Conservation (phyloP, 2,329 filamentous ascomycete species). For the Trichoderma arundinaceum region DNA sequence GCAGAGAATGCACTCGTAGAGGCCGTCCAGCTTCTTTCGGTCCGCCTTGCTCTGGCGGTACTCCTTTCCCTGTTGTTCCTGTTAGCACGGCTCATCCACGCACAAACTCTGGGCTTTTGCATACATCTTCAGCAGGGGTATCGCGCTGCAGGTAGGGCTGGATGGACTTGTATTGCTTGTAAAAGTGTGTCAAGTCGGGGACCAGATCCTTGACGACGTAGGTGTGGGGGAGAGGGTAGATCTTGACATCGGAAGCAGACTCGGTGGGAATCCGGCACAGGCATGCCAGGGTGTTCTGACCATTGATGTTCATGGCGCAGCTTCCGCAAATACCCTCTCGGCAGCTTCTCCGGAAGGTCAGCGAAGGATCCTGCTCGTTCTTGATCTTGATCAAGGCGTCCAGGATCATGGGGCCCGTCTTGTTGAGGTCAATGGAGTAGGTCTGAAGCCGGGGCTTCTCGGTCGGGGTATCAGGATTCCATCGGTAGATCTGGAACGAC, state of each 20-base stretch:
- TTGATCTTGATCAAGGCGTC: slow-evolving; percentile 98
- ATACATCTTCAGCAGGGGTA: slow-evolving; percentile 80
- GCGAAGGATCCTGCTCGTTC: slow-evolving; percentile 96
- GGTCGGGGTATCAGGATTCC: slow-evolving; percentile 91
- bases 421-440: slow-evolving; percentile 95
- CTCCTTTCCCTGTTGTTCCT: slow-evolving; percentile 74
- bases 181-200: slow-evolving; percentile 96
- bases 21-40: slow-evolving; percentile 93
- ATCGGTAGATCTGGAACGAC: slow-evolving; percentile 98
- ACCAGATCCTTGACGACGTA: slow-evolving; percentile 99
- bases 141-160: slow-evolving; percentile 97
- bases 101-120: slow-evolving; percentile 44
- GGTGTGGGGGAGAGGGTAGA: slow-evolving; percentile 97
- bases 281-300: slow-evolving; percentile 96
- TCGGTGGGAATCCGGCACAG: slow-evolving; percentile 95
- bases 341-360: slow-evolving; percentile 95
- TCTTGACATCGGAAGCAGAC: slow-evolving; percentile 79
- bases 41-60: slow-evolving; percentile 90
- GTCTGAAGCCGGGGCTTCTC: slow-evolving; percentile 95
- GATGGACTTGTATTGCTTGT: slow-evolving; percentile 99
- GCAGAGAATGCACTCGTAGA: slow-evolving; percentile 99
- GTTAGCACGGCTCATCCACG: slow-evolving; percentile 27
- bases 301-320: slow-evolving; percentile 99
- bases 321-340: slow-evolving; percentile 98
- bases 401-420: slow-evolving; percentile 98